Evolutionary conservation across 2,329 filamentous ascomycete genomes (phyloP), one percentile per base, ranked within the genome.

Genomic region (Rhynchosporium secalis): DNA sequence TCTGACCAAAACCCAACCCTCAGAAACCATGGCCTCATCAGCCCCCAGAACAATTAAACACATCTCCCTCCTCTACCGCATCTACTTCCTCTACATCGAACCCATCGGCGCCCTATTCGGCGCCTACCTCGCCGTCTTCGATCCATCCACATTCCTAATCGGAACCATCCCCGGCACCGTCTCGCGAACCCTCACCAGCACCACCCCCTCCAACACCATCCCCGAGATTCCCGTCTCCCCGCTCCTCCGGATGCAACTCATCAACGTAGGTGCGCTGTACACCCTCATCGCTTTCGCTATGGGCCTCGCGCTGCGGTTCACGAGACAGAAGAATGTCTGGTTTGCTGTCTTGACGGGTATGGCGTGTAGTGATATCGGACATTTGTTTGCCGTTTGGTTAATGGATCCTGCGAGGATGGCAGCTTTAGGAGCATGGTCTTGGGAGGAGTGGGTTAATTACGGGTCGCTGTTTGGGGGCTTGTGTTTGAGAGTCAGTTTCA

Each of bases 371-470:
- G 73, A 75, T 69, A 28, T 70, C 41, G 63, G 73, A 0, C 74
- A 76, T 68, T 41, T 75, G 29, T 72, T 73, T 67, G 76, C 74
- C 4, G 70, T 70, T 4, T 76, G 67, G 60, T 69, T 72, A 33
- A 70, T 77, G 67, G 75, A 72, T 3, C 66, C 71, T 4, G 66
- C 65, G 29, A 65, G 65, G 12, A 68, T 73, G 33, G 48, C 71
- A 10, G 66, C 67, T 36, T 66, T 73, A 5, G 29, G 61, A 58
- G 46, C 55, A 1, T 79, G 76, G 78, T 72, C 71, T 26, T 54
- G 62, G 20, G 72, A 76, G 65, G 77, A 79, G 62, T 75, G 72
- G 71, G 66, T 77, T 38, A 76, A 76, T 15, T 69, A 77, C 62
- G 62, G 67, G 29, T 71, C 73, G 58, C 69, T 77, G 31, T 69